Percentiles rank a stretch among this genome's conserved stretches.
Evolutionary conservation across 768 basidiomycete genomes (phyloP).

Genomic region (Boletales sp.): DNA sequence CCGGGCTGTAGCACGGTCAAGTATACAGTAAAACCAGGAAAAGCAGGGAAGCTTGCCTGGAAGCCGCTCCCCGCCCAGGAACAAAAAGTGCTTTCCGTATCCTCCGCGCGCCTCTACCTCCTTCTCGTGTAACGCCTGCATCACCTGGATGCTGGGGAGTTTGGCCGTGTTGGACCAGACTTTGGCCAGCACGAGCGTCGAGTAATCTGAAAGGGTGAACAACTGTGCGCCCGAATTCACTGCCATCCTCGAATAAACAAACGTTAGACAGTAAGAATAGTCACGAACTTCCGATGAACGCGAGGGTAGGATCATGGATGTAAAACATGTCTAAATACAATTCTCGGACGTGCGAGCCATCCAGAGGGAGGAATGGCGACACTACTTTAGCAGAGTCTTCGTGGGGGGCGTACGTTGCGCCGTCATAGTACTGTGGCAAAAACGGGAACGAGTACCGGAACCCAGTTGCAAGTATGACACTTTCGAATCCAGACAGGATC

Average conservation of each 20-base stretch:
- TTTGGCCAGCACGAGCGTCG: constrained; percentile 9
- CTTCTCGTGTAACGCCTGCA: constrained; percentile 2
- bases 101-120: constrained; percentile 9
- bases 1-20: not conserved
- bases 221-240: not conserved
- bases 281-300: constrained; percentile 6
- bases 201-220: not conserved
- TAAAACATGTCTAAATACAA: constrained; percentile 16
- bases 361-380: constrained; percentile 7
- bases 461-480: constrained; percentile 11
- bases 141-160: not conserved
- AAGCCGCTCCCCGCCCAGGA: not conserved
- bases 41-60: constrained; percentile 1
- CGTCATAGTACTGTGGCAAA: constrained; percentile 15
- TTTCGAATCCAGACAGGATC: constrained; percentile 11
- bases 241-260: too few species aligned
- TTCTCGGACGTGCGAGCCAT: constrained; percentile 9
- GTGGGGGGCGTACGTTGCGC: not conserved
- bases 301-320: constrained; percentile 11
- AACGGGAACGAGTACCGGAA: constrained; percentile 16
- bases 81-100: constrained; percentile 5
- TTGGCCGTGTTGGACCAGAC: constrained; percentile 14
- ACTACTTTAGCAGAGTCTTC: not conserved
- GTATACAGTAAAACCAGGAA: not conserved
- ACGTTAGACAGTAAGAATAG: not conserved